Base-by-base conservation (phyloP, 805 yeast species). In the Isabelozyma heimii region DNA sequence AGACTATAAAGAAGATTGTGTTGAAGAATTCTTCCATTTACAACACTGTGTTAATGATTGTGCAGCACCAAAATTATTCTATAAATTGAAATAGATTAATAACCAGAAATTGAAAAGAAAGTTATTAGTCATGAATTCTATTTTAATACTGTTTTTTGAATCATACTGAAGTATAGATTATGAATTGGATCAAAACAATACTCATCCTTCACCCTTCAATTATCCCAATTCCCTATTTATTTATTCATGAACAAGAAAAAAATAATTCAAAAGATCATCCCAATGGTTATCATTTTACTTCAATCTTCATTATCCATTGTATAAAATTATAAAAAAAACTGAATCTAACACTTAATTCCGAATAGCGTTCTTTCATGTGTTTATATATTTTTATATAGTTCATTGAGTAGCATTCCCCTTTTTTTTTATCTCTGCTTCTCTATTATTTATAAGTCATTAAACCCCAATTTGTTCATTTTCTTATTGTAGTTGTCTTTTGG, bases 11-110 rank as follows among this genome's bases (percentile, higher is more conserved):
- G 99, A 92, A 79, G 97, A 92, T 75, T 92, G 99, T 80, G 87
- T 92, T 53, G 98, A 92, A 75, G 99, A 92, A 75, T 92, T 88
- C 61, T 92, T 92, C 90, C 98, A 94, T 75, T 80, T 91, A 69
- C 90, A 90, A 72, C 97, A 92, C 73, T 89, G 95, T 77, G 60
- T 91, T 62, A 90, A 89, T 73, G 94, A 89, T 69, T 84, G 96
- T 77, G 90, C 86, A 68, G 90, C 96, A 54, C 96, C 96, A 73
- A 86, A 83, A 72, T 78, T 91, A 70, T 89, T 91, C 79, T 75
- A 82, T 78, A 88, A 86, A 75, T 83, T 91, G 74, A 89, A 89
- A 73, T 91, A 83, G 72, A 30, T 30, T 30, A 30, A 30, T 30
- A 30, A 30, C 35, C n/a, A 20, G 24, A 13, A 30, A 10, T 30